A percentile compares a stretch with the other conserved stretches of the same genome.
phyloP scores from a whole-genome alignment of 495 filamentous ascomycete genomes.

The Aspergillus baeticus region DNA sequence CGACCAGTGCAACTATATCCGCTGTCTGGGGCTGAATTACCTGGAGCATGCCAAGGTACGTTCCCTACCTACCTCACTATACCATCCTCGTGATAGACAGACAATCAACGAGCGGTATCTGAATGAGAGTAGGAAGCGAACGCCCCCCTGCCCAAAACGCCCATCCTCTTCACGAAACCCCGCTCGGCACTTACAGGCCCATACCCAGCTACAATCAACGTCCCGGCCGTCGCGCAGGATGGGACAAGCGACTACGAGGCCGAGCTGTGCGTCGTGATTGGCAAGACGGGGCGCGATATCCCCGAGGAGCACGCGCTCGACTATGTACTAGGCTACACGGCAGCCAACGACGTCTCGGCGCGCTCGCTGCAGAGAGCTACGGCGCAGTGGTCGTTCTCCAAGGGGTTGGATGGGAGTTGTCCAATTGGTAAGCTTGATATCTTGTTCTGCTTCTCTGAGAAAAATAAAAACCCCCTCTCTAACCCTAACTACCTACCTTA shows the following conservation, averaged over 20 bases:
- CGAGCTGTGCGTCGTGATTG: constrained; percentile 41
- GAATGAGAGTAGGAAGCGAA: constrained; percentile 27
- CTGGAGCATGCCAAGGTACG: constrained; percentile 35
- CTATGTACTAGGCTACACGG: constrained; percentile 44
- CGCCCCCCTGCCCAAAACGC: constrained; percentile 36
- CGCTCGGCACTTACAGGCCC: constrained; percentile 41
- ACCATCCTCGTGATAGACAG: no score
- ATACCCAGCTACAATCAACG: constrained; percentile 38
- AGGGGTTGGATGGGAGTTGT: constrained; percentile 39
- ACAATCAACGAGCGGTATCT: no score
- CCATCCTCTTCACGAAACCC: constrained; percentile 49
- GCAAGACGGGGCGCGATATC: constrained; percentile 39
- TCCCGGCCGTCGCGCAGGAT: constrained; percentile 45
- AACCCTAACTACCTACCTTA: no score
- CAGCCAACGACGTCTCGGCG: constrained; percentile 41
- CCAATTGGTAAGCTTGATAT: constrained; percentile 28
- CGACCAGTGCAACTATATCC: constrained; percentile 7
- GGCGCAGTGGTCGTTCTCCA: constrained; percentile 44
- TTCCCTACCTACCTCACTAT: no score
- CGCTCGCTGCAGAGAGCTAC: constrained; percentile 32
- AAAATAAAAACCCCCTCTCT: no score
- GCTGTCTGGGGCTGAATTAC: constrained; percentile 48
- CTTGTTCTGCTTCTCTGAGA: no score
- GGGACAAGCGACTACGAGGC: constrained; percentile 47
- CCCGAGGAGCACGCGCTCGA: constrained; percentile 37